Evolutionary conservation across 148 eudicot genomes (phyloP).

Genomic region (Camellia granthamiana): DNA sequence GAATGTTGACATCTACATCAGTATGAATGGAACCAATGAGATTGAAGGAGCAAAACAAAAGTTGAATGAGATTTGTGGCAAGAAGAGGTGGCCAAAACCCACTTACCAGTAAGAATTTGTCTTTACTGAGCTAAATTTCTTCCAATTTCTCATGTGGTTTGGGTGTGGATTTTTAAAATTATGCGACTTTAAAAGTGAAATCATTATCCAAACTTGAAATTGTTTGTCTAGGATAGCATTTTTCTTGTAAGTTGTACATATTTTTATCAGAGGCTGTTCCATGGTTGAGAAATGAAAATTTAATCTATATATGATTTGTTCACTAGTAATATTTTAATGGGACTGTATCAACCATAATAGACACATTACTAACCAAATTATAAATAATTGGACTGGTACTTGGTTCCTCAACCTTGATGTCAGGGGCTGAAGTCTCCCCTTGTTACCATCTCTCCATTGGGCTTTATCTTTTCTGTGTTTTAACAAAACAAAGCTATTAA

Average conservation of each 20-base stretch:
- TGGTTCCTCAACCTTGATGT: too few relatives aligned
- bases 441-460: too few relatives aligned
- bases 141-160: background rate
- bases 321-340: background rate
- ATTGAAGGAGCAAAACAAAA: conserved; percentile 67
- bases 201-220: conserved; percentile 8
- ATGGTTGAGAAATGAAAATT: background rate
- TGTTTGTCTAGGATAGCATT: background rate
- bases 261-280: background rate
- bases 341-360: background rate
- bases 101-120: conserved; percentile 49
- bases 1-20: conserved; percentile 9
- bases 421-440: too few relatives aligned
- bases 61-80: conserved; percentile 57
- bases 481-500: too few relatives aligned
- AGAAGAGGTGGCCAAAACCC: conserved; percentile 71
- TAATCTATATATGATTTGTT: conserved; percentile 17
- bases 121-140: conserved; percentile 9
- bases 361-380: background rate
- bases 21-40: conserved; percentile 22
- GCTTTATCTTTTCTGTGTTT: too few relatives aligned
- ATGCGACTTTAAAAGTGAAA: background rate
- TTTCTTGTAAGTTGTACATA: background rate
- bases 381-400: background rate
- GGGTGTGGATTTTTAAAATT: background rate